Evolutionary conservation across 208 protist genomes (phyloP).

Genomic region (Leishmania amazonensis): DNA sequence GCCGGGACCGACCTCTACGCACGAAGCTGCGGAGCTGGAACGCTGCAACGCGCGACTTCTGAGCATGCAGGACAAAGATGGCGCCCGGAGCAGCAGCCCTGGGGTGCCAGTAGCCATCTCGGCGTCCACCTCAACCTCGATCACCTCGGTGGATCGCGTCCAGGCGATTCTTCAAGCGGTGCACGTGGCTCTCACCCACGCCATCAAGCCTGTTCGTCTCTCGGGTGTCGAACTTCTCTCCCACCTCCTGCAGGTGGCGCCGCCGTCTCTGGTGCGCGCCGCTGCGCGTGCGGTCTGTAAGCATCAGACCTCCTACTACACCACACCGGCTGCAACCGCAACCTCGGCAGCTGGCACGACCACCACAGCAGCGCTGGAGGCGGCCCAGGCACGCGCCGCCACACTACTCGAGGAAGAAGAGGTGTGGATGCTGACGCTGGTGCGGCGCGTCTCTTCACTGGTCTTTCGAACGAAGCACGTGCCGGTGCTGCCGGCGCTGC

Average conservation of each 20-base stretch:
- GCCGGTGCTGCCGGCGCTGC: conserved; percentile 41
- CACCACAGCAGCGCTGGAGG: conserved; percentile 11
- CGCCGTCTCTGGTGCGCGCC: conserved; percentile 17
- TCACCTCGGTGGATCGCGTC: conserved; percentile 38
- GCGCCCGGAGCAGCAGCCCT: neutral
- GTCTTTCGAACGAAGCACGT: conserved; percentile 55
- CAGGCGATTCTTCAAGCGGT: conserved; percentile 50
- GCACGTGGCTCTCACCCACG: conserved; percentile 73
- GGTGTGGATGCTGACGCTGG: conserved; percentile 56
- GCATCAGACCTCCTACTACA: conserved; percentile 31
- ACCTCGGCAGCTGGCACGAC: neutral
- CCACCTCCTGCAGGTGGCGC: conserved; percentile 37
- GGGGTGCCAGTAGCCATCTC: neutral
- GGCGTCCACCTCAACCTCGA: neutral
- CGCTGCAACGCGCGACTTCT: conserved; percentile 20
- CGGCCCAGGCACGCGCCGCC: conserved; percentile 10
- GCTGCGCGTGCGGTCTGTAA: conserved; percentile 33
- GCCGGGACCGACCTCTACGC: conserved; percentile 3
- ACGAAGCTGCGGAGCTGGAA: conserved; percentile 17
- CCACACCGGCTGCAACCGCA: neutral
- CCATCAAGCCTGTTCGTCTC: conserved; percentile 57
- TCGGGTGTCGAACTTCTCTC: conserved; percentile 61
- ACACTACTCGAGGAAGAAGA: conserved; percentile 31
- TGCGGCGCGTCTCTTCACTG: conserved; percentile 59
- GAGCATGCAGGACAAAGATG: neutral